A percentile compares a stretch with the other conserved stretches of the same genome.
phyloP scores from a whole-genome alignment of 169 alveolate genomes.

The Besnoitia besnoiti region DNA sequence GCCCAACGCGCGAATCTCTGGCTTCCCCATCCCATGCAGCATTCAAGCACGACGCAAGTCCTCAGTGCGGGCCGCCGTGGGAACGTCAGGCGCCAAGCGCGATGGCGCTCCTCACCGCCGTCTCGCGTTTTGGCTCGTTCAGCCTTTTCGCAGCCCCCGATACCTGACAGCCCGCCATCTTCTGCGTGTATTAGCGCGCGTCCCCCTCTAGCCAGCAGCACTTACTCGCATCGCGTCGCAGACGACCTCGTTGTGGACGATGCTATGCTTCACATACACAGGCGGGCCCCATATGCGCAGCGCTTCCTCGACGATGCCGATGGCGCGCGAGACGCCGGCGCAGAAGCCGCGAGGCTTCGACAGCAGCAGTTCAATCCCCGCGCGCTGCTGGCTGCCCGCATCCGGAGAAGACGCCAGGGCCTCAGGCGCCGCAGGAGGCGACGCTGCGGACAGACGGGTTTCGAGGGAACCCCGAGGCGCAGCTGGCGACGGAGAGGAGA shows the following conservation, averaged over 20 bases:
- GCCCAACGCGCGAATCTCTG: too few species aligned
- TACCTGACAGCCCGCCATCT: too few species aligned
- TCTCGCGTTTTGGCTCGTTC: too few species aligned
- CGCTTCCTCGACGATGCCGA: slow-evolving; percentile 83
- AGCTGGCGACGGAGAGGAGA: background rate
- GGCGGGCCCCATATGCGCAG: slow-evolving; percentile 81
- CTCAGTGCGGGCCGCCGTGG: too few species aligned
- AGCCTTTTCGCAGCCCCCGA: too few species aligned
- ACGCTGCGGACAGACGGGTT: background rate
- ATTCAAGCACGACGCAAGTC: too few species aligned
- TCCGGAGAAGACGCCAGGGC: background rate
- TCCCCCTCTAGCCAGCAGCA: too few species aligned
- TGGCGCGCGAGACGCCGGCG: slow-evolving; percentile 86
- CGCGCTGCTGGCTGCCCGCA: slow-evolving; percentile 18
- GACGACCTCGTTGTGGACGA: slow-evolving; percentile 86
- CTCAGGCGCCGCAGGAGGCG: background rate
- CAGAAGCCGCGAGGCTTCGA: slow-evolving; percentile 86
- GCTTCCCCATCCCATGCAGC: too few species aligned
- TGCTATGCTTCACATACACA: slow-evolving; percentile 83
- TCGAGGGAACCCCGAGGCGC: background rate
- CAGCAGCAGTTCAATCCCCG: slow-evolving; percentile 69
- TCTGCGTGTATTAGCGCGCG: too few species aligned
- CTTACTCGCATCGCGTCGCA: slow-evolving; percentile 79
- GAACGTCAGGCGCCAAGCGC: too few species aligned
- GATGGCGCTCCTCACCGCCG: too few species aligned